phyloP scores from a whole-genome alignment of 768 basidiomycete genomes.

The Lactifluus echinatus region DNA sequence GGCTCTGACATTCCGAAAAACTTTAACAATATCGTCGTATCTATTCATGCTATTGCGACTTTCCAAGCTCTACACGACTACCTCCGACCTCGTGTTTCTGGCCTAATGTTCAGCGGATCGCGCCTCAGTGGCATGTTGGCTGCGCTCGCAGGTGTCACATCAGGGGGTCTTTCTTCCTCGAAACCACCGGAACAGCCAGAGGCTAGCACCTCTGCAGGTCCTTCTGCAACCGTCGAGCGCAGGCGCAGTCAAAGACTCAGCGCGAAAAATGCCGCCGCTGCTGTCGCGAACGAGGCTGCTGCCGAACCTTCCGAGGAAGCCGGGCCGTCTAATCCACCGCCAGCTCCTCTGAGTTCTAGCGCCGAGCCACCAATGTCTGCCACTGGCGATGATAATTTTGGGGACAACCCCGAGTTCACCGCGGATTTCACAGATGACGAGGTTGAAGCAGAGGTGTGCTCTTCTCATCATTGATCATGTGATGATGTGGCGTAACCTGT shows the following conservation, averaged over 20 bases:
- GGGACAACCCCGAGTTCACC: slow-evolving; percentile 51
- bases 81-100: slow-evolving; percentile 81
- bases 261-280: slow-evolving; percentile 44
- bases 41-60: slow-evolving; percentile 96
- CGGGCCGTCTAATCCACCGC: slow-evolving; percentile 9
- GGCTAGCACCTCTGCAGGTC: slow-evolving; percentile 17
- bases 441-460: slow-evolving; percentile 63
- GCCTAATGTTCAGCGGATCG: slow-evolving; percentile 49
- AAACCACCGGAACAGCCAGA: slow-evolving; percentile 18
- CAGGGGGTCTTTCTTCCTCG: slow-evolving; percentile 23
- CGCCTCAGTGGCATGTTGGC: slow-evolving; percentile 85
- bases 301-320: slow-evolving; percentile 16
- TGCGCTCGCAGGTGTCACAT: slow-evolving; percentile 57
- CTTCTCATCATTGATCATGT: background rate
- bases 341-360: slow-evolving; percentile 7
- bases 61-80: slow-evolving; percentile 97
- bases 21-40: slow-evolving; percentile 86
- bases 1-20: slow-evolving; percentile 82
- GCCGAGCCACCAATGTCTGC: slow-evolving; percentile 27
- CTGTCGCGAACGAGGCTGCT: slow-evolving; percentile 18
- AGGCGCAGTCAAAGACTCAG: slow-evolving; percentile 80
- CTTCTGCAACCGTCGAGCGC: slow-evolving; percentile 34
- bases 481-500: background rate
- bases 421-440: slow-evolving; percentile 82
- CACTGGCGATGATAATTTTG: slow-evolving; percentile 37